Percentiles rank a stretch among this genome's conserved stretches.
Conservation (phyloP, 2,329 filamentous ascomycete genomes). For the Alternaria consortialis region DNA sequence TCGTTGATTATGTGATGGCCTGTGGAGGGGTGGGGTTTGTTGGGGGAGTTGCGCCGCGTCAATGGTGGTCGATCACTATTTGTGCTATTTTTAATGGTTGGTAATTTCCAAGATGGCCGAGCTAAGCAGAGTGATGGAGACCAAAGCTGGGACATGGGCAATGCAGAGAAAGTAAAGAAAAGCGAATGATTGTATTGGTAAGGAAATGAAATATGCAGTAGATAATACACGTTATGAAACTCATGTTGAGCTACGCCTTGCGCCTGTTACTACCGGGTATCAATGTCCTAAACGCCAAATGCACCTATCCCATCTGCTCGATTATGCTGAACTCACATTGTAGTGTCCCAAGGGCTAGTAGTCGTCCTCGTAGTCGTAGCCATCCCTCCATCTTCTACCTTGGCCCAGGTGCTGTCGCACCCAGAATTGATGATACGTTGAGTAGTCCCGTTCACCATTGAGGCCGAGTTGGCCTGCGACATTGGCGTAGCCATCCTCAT, state of each 20-base stretch:
- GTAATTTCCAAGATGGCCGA: background rate
- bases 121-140: background rate
- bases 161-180: background rate
- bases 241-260: background rate
- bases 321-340: background rate
- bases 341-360: background rate
- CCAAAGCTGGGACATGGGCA: background rate
- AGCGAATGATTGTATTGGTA: background rate
- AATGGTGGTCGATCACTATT: background rate
- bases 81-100: background rate
- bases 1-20: background rate
- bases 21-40: background rate
- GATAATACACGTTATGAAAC: background rate
- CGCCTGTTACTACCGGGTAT: constrained; percentile 1
- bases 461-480: constrained; percentile 69
- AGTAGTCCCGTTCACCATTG: constrained; percentile 55
- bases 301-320: background rate
- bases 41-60: background rate
- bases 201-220: background rate
- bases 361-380: constrained; percentile 3
- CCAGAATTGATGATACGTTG: constrained; percentile 40
- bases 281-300: constrained; percentile 9
- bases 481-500: constrained; percentile 68
- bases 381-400: constrained; percentile 6
- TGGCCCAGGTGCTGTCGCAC: constrained; percentile 24